phyloP scores from a whole-genome alignment of 129 eudicot species.

The Tagetes patula region DNA sequence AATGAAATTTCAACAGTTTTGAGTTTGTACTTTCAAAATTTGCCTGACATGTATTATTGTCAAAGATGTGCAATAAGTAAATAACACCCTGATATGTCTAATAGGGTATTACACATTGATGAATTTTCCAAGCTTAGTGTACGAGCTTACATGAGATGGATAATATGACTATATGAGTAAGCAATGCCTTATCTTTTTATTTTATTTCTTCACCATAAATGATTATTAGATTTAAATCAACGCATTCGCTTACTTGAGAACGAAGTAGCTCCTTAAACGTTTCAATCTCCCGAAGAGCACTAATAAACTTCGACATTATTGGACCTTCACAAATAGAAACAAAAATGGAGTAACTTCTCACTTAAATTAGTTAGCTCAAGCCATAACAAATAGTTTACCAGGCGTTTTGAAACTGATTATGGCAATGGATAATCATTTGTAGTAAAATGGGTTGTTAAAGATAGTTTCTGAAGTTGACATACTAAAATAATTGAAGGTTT shows the following conservation, averaged over 20 bases:
- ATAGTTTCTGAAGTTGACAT: not conserved
- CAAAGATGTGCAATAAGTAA: not conserved
- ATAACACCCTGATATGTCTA: not conserved
- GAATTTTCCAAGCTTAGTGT: not conserved
- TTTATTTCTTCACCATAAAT: constrained; percentile 4
- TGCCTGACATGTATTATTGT: not conserved
- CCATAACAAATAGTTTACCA: not conserved
- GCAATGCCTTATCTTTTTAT: not conserved
- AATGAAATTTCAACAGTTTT: not conserved
- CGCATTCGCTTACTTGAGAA: constrained; percentile 73
- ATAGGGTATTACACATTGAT: not conserved
- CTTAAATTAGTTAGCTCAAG: constrained; percentile 13
- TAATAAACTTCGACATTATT: constrained; percentile 73
- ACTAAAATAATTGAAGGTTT: not conserved
- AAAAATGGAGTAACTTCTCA: constrained; percentile 14
- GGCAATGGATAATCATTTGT: not conserved
- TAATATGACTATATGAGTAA: constrained; percentile 10
- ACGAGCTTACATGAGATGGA: not conserved
- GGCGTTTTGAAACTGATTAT: not conserved
- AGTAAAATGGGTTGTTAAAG: not conserved
- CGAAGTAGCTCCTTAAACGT: constrained; percentile 97
- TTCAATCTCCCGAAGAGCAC: constrained; percentile 86
- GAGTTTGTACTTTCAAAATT: not conserved
- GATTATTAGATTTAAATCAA: constrained; percentile 18
- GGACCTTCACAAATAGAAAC: constrained; percentile 59